Evolutionary conservation across 257 asterid genomes (phyloP), one percentile per base, ranked within the genome.

Genomic region (Gynochthodes officinalis): DNA sequence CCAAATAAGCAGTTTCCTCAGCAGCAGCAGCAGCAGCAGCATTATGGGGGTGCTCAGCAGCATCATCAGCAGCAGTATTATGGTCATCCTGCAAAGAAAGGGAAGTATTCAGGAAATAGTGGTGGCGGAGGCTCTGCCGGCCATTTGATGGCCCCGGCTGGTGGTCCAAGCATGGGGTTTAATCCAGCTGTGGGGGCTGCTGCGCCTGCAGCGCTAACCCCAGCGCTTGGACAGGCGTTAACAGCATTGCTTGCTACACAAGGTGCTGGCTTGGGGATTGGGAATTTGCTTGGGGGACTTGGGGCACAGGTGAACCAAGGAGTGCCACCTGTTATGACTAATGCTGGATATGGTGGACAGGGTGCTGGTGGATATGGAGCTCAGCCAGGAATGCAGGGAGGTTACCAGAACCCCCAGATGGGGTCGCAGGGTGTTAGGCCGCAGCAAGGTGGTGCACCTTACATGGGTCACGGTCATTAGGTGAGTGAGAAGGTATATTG

Each of bases 401-500:
- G 87, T 40, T 89, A 93, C 70, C 94, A 83, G 84, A 79, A 83
- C 73, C 88, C 84, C 0, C 96, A 89, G 87, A 90, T 92, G 88
- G 96, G 91, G 55, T 69, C 75, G 1, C 98, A 88, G 75, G 96
- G 89, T 23, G 86, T 76, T 37, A 77, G 97, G 80, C 96, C 96
- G 2, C 92, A 83, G 73, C 97, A 93, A 72, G 98, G 98, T 75
- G 98, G 97, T 82, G 91, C 90, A 0, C 92, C 90, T 58, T 91
- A 91, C 89, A 86, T 89, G 86, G 95, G 97, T 39, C 92, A 86
- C 72, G 96, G 96, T 76, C 94, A 76, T 82, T 93, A 93, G 92
- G 96, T 83, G 80, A 76, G 84, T 59, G n/a, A 7, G 52, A 52
- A 68, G 73, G 62, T 68, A 68, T 50, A 11, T n/a, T n/a, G 19